These are phyloP conservation scores for Zanthoxylum bungeanum DNA, from an alignment of 345 rosid species.

Conservation along the genomic window DNA sequence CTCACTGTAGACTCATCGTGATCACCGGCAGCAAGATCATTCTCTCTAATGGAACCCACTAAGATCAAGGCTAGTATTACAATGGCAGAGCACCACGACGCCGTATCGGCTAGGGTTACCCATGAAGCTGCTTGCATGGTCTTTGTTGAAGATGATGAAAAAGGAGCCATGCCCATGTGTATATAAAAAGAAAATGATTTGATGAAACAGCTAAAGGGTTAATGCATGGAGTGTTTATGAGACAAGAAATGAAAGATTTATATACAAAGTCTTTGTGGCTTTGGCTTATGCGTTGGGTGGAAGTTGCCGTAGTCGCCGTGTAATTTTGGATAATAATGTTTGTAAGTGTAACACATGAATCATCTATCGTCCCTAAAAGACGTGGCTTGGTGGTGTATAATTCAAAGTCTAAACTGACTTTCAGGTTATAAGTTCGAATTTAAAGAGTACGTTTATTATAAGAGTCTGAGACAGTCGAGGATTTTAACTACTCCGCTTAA, in stretches of 20 bases:
- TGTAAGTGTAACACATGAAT: no score
- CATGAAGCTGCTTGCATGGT: slow-evolving; percentile 24
- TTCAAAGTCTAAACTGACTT: no score
- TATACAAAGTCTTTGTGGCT: not conserved
- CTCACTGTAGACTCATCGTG: no score
- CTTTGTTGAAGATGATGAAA: not conserved
- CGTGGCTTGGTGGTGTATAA: no score
- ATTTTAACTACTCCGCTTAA: no score
- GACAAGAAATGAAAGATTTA: not conserved
- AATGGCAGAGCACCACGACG: slow-evolving; percentile 64
- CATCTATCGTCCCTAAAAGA: no score
- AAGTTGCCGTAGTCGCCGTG: no score
- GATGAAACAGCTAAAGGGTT: no score
- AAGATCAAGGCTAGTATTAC: slow-evolving; percentile 46
- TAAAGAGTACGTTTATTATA: no score
- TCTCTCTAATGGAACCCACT: slow-evolving; percentile 44
- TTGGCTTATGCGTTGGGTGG: slow-evolving; percentile 12
- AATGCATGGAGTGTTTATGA: not conserved
- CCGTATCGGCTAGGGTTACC: slow-evolving; percentile 38
- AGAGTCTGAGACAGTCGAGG: no score
- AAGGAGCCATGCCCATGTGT: slow-evolving; percentile 25
- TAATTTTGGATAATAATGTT: no score
- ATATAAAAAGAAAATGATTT: not conserved
- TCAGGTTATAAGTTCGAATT: no score
- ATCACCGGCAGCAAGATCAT: slow-evolving; percentile 14